Conservation (phyloP, 371 early-diverging fungal genomes). For the Zychaea mexicana region DNA sequence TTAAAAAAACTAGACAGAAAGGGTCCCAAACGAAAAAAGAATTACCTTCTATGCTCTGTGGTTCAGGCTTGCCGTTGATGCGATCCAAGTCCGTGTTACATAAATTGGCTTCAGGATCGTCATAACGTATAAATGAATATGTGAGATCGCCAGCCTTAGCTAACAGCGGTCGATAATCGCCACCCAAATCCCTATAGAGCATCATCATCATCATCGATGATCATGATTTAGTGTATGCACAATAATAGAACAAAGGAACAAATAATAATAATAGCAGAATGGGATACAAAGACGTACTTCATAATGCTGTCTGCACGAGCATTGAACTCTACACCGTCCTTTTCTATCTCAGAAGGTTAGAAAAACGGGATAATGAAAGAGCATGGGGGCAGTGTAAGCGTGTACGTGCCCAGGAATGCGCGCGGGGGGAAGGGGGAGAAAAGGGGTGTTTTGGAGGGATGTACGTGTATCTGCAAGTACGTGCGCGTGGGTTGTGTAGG, state of each 20-base stretch:
- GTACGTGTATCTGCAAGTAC: too few relatives aligned
- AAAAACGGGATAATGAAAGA: not conserved
- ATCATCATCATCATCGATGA: slow-evolving; percentile 4
- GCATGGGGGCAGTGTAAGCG: not conserved
- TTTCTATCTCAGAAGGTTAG: slow-evolving; percentile 8
- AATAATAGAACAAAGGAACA: too few relatives aligned
- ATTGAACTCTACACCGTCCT: slow-evolving; percentile 14
- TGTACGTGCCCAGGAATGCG: too few relatives aligned
- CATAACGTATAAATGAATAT: slow-evolving; percentile 58
- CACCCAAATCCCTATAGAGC: slow-evolving; percentile 64
- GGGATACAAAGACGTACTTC: not conserved
- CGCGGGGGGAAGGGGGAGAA: too few relatives aligned
- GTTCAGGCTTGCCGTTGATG: slow-evolving; percentile 53
- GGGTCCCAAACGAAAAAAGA: not conserved
- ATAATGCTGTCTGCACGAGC: slow-evolving; percentile 1
- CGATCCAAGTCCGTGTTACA: slow-evolving; percentile 74
- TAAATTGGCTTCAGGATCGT: slow-evolving; percentile 64
- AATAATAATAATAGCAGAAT: not conserved
- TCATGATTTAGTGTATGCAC: not conserved
- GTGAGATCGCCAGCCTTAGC: slow-evolving; percentile 44
- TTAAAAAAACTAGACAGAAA: not conserved
- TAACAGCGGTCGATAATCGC: slow-evolving; percentile 80
- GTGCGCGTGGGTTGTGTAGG: too few relatives aligned
- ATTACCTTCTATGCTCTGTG: slow-evolving; percentile 25
- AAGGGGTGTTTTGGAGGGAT: too few relatives aligned